Base-by-base conservation (phyloP, 192 early-diverging fungal genomes). In the Podila epicladia region DNA sequence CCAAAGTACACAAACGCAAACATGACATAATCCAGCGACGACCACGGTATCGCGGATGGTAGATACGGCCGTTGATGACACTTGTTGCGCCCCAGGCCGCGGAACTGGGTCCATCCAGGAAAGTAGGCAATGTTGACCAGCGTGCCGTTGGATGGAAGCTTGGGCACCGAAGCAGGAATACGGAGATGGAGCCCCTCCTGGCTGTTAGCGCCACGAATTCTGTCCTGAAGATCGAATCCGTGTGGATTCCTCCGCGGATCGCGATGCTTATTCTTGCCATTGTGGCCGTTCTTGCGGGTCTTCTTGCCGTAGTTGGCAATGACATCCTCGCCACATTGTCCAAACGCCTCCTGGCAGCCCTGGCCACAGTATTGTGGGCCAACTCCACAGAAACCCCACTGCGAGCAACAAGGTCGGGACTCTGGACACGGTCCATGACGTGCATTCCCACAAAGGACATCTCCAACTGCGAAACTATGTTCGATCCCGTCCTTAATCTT, bases 11-110 rank as follows among this genome's bases (percentile, higher is more conserved):
- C 58, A 69, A 65, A 87, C 49, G 76, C 71, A 77, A 50, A 85
- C 72, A 77, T 76, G 67, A 65, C 84, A 83, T 83, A 89, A 83
- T 63, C 91, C 85, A 64, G 85, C 74, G 73, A 91, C 74, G 59
- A 86, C 89, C 91, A 90, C 83, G 60, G 86, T 69, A 83, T 92
- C 84, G 66, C 83, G 71, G 53, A 89, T 61, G 48, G 86, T 79
- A 65, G 84, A 71, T 75, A 84, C 58, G 79, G 75, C 22, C 69
- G 64, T 7, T 79, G 70, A 17, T 64, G 75, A 31, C 75, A 79
- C 11, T 58, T 55, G 37, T 22, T 79, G 33, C 58, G 38, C 15
- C 75, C 75, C 29, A 38, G 75, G 9, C 75, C 75, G 19, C 75
- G 50, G 65, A 66, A 72, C 33, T 72, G 75, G 12, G 75, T 68